These are phyloP conservation scores for Rhizophagus sp. DNA, from an alignment of 192 early-diverging fungal genomes.

Conservation along the genomic window DNA sequence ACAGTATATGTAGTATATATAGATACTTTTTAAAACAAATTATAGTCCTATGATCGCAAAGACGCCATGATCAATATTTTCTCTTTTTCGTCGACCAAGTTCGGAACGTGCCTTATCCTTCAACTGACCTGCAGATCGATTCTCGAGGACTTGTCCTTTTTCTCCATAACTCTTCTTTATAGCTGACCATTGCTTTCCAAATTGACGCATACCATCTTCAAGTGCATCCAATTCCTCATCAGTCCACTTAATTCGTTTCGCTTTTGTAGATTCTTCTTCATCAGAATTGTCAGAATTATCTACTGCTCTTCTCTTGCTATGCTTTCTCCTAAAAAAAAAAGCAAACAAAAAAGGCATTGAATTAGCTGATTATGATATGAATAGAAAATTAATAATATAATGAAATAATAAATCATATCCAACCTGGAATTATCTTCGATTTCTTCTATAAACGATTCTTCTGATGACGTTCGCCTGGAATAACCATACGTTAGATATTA, in stretches of 20 bases:
- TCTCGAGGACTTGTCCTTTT: background rate
- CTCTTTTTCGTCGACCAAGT: background rate
- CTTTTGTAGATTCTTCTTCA: background rate
- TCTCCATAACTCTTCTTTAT: background rate
- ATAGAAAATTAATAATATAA: too few species aligned
- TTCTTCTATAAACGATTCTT: background rate
- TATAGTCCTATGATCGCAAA: background rate
- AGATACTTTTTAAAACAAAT: too few species aligned
- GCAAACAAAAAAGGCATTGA: too few species aligned
- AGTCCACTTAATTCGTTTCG: background rate
- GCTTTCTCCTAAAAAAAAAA: background rate
- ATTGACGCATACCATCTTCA: background rate
- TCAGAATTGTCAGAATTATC: background rate
- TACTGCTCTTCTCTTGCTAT: background rate
- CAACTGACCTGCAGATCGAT: background rate
- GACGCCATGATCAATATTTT: background rate
- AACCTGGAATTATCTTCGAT: background rate
- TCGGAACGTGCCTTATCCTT: background rate
- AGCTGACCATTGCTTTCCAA: background rate
- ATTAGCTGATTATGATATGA: too few species aligned
- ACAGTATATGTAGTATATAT: too few species aligned
- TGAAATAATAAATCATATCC: too few species aligned
- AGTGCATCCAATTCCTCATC: background rate
- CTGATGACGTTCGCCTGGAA: background rate
- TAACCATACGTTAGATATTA: background rate